Base-by-base conservation (phyloP, 805 yeast genomes). In the Kazachstania bromeliacearum region DNA sequence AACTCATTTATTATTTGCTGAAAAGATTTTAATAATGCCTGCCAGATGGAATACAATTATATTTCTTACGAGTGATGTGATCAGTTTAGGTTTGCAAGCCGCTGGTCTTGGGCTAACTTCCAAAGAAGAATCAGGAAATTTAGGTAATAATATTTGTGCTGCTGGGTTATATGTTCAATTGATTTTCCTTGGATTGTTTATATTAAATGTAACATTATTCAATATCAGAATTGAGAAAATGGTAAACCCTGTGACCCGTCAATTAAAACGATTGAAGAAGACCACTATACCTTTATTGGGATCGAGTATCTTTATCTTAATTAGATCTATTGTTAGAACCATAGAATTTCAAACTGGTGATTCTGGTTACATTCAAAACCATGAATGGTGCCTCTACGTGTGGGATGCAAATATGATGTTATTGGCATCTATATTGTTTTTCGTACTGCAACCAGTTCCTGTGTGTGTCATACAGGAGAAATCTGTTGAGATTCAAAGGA, bases 111-210 rank as follows among this genome's bases (percentile, higher is more conserved):
- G 60, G 2, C 22, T 59, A 22, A 41, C 46, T 50, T 42, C 54
- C 5, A 20, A 27, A 4, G 23, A 20, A 12, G 21, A 30, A n/a
- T 17, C 32, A 10, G 18, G 16, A 2, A 31, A 32, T 1, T 17
- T 41, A 28, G 65, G 63, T 23, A 25, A 39, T 14, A 34, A 43
- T 3, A 28, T 62, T 7, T 43, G 53, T 16, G 38, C 56, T 14
- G 59, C 42, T n/a, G 66, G 66, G 23, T 37, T 62, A 22, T 43
- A 44, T 32, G 40, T 62, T n/a, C 65, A 60, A 41, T 15, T 60
- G 12, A 41, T 37, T 2, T 53, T 55, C 26, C 55, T 61, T 38
- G 54, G 47, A 3, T 14, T 53, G 18, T 62, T 62, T 31, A 41
- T 53, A 10, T 22, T 46, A 14, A 41, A 47, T 17, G 47, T 46